These are phyloP conservation scores for Boletus sp. DNA, from an alignment of 768 basidiomycete species.

Conservation along the genomic window DNA sequence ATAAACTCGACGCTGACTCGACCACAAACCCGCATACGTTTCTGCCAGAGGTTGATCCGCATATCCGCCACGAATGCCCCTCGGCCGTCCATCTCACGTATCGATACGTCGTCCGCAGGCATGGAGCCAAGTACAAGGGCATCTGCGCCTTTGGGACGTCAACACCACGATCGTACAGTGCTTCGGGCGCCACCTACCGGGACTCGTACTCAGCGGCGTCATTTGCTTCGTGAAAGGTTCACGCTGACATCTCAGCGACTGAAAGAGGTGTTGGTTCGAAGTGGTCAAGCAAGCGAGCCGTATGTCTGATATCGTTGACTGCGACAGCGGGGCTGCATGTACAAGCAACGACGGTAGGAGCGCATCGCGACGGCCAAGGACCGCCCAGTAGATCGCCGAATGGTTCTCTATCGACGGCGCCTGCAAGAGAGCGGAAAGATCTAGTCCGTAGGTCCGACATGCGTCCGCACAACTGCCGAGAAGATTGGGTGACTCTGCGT, in stretches of 20 bases:
- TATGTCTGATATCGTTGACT: constrained; percentile 53
- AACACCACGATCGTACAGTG: neutral
- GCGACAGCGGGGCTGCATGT: constrained; percentile 44
- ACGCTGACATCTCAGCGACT: constrained; percentile 18
- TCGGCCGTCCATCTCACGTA: constrained; percentile 49
- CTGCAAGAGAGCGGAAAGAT: constrained; percentile 55
- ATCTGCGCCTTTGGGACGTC: constrained; percentile 40
- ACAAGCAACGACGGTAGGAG: constrained; percentile 51
- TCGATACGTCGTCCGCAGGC: constrained; percentile 52
- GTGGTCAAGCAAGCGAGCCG: constrained; percentile 56
- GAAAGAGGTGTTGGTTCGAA: constrained; percentile 26
- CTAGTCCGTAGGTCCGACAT: constrained; percentile 47
- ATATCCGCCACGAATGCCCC: constrained; percentile 49
- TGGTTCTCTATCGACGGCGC: constrained; percentile 61
- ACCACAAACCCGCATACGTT: constrained; percentile 64
- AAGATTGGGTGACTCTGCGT: constrained; percentile 16
- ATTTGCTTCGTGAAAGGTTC: constrained; percentile 8
- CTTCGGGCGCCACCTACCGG: constrained; percentile 2
- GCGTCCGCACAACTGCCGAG: constrained; percentile 51
- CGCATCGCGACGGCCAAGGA: constrained; percentile 47
- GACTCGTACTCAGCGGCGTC: constrained; percentile 10
- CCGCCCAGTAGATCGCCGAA: constrained; percentile 71
- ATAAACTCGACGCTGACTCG: constrained; percentile 61
- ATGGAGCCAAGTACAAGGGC: constrained; percentile 41
- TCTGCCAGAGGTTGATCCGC: constrained; percentile 56